These are phyloP conservation scores for Nadsonia starkeyi-henricii DNA, from an alignment of 1,139 yeast genomes.

Conservation along the genomic window DNA sequence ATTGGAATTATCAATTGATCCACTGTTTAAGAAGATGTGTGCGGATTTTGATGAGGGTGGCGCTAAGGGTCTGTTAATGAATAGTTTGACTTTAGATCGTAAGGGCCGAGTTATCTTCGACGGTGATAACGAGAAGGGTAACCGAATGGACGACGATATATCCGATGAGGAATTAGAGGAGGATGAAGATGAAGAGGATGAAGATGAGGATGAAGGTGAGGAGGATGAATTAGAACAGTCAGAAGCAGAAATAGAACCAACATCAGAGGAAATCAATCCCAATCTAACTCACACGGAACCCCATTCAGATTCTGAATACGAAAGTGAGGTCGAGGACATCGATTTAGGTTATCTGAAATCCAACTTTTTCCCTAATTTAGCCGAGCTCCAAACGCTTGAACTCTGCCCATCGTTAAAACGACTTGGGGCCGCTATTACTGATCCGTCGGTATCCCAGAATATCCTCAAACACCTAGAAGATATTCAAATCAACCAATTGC, in stretches of 20 bases:
- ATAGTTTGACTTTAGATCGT: constrained; percentile 47
- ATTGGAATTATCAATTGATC: constrained; percentile 70
- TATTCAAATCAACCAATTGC: constrained; percentile 7
- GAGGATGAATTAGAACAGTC: too few species aligned
- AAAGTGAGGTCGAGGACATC: constrained; percentile 8
- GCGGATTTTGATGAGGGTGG: constrained; percentile 96
- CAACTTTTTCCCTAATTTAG: constrained; percentile 15
- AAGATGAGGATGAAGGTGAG: constrained; percentile 9
- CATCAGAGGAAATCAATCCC: too few species aligned
- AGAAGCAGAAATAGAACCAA: too few species aligned
- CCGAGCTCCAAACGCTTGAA: constrained; percentile 27
- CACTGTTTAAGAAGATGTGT: constrained; percentile 73
- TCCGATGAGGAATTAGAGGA: constrained; percentile 12
- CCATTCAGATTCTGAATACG: too few species aligned
- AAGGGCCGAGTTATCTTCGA: constrained; percentile 55
- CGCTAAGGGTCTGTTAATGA: constrained; percentile 67
- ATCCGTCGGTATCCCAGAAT: constrained; percentile 20
- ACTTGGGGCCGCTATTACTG: constrained; percentile 43
- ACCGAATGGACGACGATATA: constrained; percentile 14
- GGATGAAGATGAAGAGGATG: constrained; percentile 11
- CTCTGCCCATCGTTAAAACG: constrained; percentile 54
- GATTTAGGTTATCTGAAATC: constrained; percentile 8
- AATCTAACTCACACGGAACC: too few species aligned
- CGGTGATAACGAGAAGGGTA: constrained; percentile 21
- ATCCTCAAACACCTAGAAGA: constrained; percentile 15